phyloP scores from a whole-genome alignment of 1,139 yeast species.

The Pneumocystis murina region DNA sequence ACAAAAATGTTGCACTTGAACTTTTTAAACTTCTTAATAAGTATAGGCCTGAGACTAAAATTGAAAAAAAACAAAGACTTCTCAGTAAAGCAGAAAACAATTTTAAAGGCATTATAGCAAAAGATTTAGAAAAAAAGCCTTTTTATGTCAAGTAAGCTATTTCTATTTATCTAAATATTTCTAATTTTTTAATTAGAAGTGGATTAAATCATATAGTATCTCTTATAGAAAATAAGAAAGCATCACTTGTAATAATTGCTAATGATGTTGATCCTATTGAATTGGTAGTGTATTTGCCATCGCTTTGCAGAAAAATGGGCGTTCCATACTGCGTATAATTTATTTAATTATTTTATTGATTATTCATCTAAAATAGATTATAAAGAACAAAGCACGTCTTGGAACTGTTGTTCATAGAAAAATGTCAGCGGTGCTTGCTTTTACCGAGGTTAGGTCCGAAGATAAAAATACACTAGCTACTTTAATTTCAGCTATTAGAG shows the following conservation, averaged over 20 bases:
- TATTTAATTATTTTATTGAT: neutral
- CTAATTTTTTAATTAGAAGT: neutral
- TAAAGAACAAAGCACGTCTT: slow-evolving; percentile 97
- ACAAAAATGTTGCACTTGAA: slow-evolving; percentile 96
- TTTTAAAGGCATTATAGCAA: slow-evolving; percentile 92
- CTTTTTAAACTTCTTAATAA: slow-evolving; percentile 93
- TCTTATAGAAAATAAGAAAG: slow-evolving; percentile 93
- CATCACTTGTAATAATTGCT: slow-evolving; percentile 90
- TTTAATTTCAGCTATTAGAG: slow-evolving; percentile 78
- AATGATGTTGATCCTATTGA: slow-evolving; percentile 98
- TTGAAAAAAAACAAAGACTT: slow-evolving; percentile 97
- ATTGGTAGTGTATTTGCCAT: slow-evolving; percentile 88
- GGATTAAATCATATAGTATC: slow-evolving; percentile 88
- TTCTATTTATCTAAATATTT: slow-evolving; percentile 30
- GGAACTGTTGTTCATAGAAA: slow-evolving; percentile 95
- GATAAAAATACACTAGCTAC: slow-evolving; percentile 91
- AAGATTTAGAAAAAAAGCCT: slow-evolving; percentile 92
- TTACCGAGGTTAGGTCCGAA: slow-evolving; percentile 84
- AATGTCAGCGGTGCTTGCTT: slow-evolving; percentile 92
- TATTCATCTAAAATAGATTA: slow-evolving; percentile 40
- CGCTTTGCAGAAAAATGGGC: slow-evolving; percentile 98
- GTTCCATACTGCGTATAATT: slow-evolving; percentile 49
- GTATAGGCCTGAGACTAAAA: slow-evolving; percentile 94
- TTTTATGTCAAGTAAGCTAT: slow-evolving; percentile 68
- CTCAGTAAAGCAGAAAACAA: slow-evolving; percentile 97